These are phyloP conservation scores for Spergularia azorica DNA, from an alignment of 179 eudicot species.

Conservation along the genomic window DNA sequence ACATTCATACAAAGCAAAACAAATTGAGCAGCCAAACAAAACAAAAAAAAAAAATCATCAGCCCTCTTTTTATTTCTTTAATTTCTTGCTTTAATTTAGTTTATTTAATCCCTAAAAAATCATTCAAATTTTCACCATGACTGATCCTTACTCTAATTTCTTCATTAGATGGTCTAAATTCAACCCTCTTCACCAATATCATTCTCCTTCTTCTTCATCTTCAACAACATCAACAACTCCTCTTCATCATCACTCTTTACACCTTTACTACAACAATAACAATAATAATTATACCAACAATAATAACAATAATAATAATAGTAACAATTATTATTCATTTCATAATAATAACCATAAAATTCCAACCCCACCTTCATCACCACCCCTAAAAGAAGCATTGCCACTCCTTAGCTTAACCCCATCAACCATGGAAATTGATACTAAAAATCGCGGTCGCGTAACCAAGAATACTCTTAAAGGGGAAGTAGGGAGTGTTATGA, in stretches of 20 bases:
- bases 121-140: constrained; percentile 18
- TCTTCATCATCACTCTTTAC: not conserved
- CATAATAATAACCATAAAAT: not conserved
- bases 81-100: not conserved
- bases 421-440: constrained; percentile 31
- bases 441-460: not conserved
- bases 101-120: not conserved
- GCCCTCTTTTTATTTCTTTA: not conserved
- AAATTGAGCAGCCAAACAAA: not conserved
- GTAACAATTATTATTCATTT: not conserved
- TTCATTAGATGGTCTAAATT: constrained; percentile 33
- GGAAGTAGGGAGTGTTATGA: not conserved
- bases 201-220: constrained; percentile 14
- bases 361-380: constrained; percentile 42
- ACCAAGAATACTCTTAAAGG: not conserved
- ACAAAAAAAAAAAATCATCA: not conserved
- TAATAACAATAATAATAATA: constrained; percentile 2
- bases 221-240: not conserved
- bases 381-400: constrained; percentile 70
- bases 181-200: constrained; percentile 26
- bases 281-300: not conserved
- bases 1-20: constrained; percentile 29
- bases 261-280: constrained; percentile 14
- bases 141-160: constrained; percentile 40
- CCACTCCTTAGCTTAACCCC: constrained; percentile 73